Evolutionary conservation across 805 yeast genomes (phyloP), one percentile per base, ranked within the genome.

Genomic region (Candida sakaeoensis): DNA sequence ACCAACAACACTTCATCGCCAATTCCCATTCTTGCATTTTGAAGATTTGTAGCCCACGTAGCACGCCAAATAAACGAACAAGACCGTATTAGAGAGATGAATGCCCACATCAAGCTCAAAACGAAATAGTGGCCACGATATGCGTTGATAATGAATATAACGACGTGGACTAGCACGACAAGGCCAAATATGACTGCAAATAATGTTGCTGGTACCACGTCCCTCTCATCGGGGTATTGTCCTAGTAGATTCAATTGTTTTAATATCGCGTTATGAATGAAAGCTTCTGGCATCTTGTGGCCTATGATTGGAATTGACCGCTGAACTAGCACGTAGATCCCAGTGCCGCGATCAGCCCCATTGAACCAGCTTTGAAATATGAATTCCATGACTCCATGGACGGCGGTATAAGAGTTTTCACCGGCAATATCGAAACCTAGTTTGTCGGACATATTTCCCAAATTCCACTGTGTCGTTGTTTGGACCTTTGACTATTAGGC

Each of bases 11-110:
- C 76, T 34, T 71, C 75, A 2, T 78, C 65, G 2, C 84, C 71
- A 30, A 83, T 63, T 26, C 86, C 90, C 14, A 59, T 47, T 16
- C 65, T 55, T 29, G 80, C 52, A 15, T 52, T 50, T 14, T 70
- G 54, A n/a, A 77, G 54, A 48, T 79, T 66, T 12, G 63, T 54
- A n/a, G 80, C 69, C 87, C 88, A 82, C 12, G 57, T 60, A 27
- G 74, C 59, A 52, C 90, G 68, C 42, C 77, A 46, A 1, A 73
- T 74, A 48, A 67, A 83, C 1, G 88, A 88, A 33, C 82, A 46
- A 47, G 68, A 60, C 56, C 82, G 68, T 49, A 77, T 48, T 4
- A 70, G 36, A 36, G 75, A 70, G 52, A 77, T 78, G 43, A 73
- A 61, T 2, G 67, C 64, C 53, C 81, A 70, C 4, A 74, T 77